phyloP scores from a whole-genome alignment of 2,329 filamentous ascomycete genomes.

The Trichoderma koningii region DNA sequence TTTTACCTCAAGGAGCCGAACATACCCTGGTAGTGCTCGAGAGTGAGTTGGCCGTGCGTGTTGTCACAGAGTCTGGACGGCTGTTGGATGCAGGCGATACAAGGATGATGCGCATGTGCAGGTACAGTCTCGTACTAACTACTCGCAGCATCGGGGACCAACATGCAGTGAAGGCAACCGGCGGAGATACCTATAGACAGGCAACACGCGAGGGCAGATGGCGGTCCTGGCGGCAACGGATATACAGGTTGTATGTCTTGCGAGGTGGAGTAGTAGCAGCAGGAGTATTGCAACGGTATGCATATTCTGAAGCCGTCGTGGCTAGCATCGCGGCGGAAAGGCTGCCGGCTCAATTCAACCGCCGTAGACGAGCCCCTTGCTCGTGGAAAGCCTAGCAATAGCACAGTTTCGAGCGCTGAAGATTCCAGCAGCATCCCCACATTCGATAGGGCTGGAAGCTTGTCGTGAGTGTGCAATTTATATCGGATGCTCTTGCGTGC shows the following conservation, averaged over 20 bases:
- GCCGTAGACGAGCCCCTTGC: not conserved
- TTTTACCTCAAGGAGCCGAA: not conserved
- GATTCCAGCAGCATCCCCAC: not conserved
- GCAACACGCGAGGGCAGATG: not conserved
- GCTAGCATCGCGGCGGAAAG: not conserved
- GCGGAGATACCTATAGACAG: not conserved
- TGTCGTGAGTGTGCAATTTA: not conserved
- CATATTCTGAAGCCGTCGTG: not conserved
- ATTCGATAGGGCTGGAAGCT: constrained; percentile 5
- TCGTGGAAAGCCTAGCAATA: not conserved
- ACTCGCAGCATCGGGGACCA: constrained; percentile 1
- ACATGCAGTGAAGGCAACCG: not conserved
- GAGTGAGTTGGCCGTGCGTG: not conserved
- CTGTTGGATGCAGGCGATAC: not conserved
- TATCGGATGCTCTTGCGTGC: not conserved
- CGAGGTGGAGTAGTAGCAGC: not conserved
- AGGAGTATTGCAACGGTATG: not conserved
- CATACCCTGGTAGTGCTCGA: not conserved
- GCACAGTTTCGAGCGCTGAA: not conserved
- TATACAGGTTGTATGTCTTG: not conserved
- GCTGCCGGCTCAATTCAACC: constrained; percentile 13
- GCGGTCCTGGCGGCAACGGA: not conserved
- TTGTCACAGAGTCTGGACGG: not conserved
- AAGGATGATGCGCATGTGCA: constrained; percentile 14
- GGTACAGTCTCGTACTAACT: not conserved